Percentiles rank a stretch among this genome's conserved stretches.
phyloP scores from a whole-genome alignment of 768 basidiomycete genomes.

The Clathrus columnatus region DNA sequence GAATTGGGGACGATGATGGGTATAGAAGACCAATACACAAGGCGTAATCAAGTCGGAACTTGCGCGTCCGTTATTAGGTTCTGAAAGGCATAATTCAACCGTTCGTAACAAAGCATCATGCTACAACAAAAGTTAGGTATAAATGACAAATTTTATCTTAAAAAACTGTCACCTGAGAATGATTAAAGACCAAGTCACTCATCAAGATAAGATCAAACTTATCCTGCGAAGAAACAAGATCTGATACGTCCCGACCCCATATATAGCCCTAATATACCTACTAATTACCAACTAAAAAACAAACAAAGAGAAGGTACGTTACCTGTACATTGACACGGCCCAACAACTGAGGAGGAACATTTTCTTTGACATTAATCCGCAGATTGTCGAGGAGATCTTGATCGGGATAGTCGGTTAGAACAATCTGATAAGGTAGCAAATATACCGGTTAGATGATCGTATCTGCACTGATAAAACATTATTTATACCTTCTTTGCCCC shows the following conservation, averaged over 20 bases:
- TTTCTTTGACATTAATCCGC: constrained; percentile 51
- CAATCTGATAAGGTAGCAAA: constrained; percentile 38
- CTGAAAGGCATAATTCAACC: constrained; percentile 38
- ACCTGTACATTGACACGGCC: constrained; percentile 26
- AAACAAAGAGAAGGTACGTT: constrained; percentile 21
- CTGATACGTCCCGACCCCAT: constrained; percentile 58
- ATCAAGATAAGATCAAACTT: constrained; percentile 75
- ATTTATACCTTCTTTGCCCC: constrained; percentile 44
- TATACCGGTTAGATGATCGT: background rate
- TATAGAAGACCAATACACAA: constrained; percentile 74
- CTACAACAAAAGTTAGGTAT: constrained; percentile 27
- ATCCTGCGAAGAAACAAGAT: constrained; percentile 14
- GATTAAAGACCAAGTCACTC: constrained; percentile 92
- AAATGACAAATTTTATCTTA: background rate
- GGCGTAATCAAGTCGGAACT: constrained; percentile 19
- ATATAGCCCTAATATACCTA: constrained; percentile 56
- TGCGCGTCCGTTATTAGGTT: constrained; percentile 14
- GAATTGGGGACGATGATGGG: constrained; percentile 79
- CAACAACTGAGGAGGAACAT: constrained; percentile 29
- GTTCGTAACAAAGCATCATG: constrained; percentile 75
- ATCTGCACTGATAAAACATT: no score
- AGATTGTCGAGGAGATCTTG: constrained; percentile 66
- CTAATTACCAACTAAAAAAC: background rate
- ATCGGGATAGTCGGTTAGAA: constrained; percentile 94
- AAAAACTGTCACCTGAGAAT: constrained; percentile 88